These are phyloP conservation scores for Alliaria petiolata DNA, from an alignment of 345 rosid genomes.

Conservation along the genomic window DNA sequence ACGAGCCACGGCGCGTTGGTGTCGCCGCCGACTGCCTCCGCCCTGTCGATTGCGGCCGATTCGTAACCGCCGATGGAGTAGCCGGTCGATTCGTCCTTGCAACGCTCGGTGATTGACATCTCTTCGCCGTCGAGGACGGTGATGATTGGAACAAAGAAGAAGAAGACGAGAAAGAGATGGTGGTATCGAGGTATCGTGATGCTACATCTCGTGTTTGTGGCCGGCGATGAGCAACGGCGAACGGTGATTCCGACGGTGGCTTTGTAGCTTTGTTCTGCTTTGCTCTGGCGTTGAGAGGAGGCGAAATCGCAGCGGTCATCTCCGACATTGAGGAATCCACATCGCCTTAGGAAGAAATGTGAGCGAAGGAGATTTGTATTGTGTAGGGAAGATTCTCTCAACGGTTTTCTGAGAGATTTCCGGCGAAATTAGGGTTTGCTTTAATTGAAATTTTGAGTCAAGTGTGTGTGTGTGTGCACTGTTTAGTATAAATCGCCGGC, in stretches of 20 bases:
- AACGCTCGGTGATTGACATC: slow-evolving; percentile 63
- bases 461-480: not conserved
- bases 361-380: not conserved
- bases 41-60: slow-evolving; percentile 66
- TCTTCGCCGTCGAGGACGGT: slow-evolving; percentile 37
- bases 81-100: slow-evolving; percentile 36
- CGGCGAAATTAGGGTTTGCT: slow-evolving; percentile 20
- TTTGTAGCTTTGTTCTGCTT: slow-evolving; percentile 28
- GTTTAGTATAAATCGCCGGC: slow-evolving; percentile 13
- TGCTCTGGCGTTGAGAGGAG: slow-evolving; percentile 41
- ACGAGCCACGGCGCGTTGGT: slow-evolving; percentile 41
- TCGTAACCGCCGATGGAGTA: slow-evolving; percentile 36
- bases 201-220: slow-evolving; percentile 66
- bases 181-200: slow-evolving; percentile 62
- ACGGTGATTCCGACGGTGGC: slow-evolving; percentile 45
- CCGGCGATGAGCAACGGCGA: slow-evolving; percentile 40
- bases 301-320: slow-evolving; percentile 71
- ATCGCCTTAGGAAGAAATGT: not conserved
- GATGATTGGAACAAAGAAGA: not conserved
- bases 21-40: slow-evolving; percentile 47
- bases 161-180: slow-evolving; percentile 17
- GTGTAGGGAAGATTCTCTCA: not conserved
- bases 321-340: slow-evolving; percentile 29
- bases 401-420: not conserved
- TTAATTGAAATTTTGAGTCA: not conserved